phyloP scores from a whole-genome alignment of 306 rosid genomes.

The Pueraria montana region DNA sequence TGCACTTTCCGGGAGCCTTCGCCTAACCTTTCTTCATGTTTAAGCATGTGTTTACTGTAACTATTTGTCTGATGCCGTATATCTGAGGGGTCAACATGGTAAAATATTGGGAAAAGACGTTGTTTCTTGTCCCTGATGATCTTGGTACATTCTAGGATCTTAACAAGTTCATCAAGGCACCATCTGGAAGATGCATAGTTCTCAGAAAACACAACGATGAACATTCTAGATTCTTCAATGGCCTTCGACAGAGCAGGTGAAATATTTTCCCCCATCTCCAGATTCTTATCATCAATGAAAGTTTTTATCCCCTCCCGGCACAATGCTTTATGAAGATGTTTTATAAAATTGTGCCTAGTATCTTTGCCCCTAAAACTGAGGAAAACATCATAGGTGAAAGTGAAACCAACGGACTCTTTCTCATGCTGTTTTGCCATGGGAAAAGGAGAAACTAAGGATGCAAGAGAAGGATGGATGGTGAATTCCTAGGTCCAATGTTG shows the following conservation, averaged over 20 bases:
- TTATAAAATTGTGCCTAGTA: neutral
- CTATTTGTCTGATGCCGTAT: neutral
- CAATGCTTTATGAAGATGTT: neutral
- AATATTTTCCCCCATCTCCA: neutral
- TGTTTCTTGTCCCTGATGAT: neutral
- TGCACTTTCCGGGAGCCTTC: neutral
- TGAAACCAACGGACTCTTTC: neutral
- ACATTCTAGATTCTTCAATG: neutral
- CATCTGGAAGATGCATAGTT: constrained; percentile 28
- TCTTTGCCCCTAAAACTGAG: constrained; percentile 26
- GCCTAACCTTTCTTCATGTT: neutral
- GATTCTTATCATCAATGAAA: neutral
- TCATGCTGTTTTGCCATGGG: neutral
- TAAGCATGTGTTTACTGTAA: neutral
- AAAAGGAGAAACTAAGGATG: too few species aligned
- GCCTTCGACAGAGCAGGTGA: neutral
- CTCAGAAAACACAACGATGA: neutral
- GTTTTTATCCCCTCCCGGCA: neutral
- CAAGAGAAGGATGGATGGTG: too few species aligned
- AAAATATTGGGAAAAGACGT: constrained; percentile 15
- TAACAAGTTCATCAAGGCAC: constrained; percentile 37
- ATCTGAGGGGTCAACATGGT: constrained; percentile 34
- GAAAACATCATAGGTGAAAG: neutral
- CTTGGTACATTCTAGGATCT: neutral
- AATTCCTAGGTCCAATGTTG: too few species aligned